Conservation (phyloP, 345 rosid species). For the Eutrema heterophyllum region DNA sequence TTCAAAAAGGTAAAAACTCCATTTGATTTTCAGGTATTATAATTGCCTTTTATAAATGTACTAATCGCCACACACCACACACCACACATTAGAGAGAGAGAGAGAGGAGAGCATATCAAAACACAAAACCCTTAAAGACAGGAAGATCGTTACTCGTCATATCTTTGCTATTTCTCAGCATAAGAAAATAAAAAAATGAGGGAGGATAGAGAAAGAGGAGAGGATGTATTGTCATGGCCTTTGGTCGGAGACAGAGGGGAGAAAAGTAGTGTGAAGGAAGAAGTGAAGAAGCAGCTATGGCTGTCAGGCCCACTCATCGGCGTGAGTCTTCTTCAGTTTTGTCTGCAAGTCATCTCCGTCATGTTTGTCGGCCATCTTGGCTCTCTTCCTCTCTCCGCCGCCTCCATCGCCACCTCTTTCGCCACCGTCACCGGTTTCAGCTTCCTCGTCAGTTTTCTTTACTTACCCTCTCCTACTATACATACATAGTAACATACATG, state of each 20-base stretch:
- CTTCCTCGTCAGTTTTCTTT: slow-evolving; percentile 37
- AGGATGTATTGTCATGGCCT: slow-evolving; percentile 17
- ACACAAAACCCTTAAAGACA: neutral
- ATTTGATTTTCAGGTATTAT: too few relatives aligned
- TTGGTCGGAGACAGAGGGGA: neutral
- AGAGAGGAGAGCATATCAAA: slow-evolving; percentile 2
- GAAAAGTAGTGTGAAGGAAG: slow-evolving; percentile 5
- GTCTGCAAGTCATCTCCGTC: slow-evolving; percentile 32
- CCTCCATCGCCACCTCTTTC: slow-evolving; percentile 47
- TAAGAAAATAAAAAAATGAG: slow-evolving; percentile 7
- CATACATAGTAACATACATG: neutral
- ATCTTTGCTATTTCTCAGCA: neutral
- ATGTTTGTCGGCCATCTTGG: slow-evolving; percentile 72
- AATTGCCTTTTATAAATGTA: too few relatives aligned
- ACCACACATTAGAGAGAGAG: neutral
- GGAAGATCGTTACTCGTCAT: neutral
- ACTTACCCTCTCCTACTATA: neutral
- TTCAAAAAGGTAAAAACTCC: neutral
- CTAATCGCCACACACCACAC: neutral
- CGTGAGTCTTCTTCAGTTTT: slow-evolving; percentile 26
- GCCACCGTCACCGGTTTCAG: slow-evolving; percentile 47
- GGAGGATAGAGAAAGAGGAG: slow-evolving; percentile 1
- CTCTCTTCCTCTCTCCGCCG: slow-evolving; percentile 47
- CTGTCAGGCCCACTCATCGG: slow-evolving; percentile 24
- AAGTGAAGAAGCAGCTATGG: slow-evolving; percentile 34